Conservation (phyloP, 306 rosid species). For the Cucumis melo region DNA sequence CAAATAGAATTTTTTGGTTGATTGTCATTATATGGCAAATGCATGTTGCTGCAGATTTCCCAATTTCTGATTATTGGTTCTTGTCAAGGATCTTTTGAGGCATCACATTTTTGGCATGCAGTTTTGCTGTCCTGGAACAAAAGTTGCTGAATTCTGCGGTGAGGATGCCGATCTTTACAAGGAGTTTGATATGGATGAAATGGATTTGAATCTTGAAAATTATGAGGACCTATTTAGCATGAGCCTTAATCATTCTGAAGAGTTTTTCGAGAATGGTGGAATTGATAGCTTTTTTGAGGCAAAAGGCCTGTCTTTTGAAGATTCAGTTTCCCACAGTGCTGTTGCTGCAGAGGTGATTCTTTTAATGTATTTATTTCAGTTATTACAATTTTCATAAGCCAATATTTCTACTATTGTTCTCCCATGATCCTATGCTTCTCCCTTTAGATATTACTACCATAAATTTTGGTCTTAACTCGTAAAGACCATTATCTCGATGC, state of each 20-base stretch:
- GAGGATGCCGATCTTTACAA: conserved; percentile 38
- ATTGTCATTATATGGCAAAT: neutral
- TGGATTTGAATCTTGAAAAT: conserved; percentile 82
- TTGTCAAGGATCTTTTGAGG: conserved; percentile 18
- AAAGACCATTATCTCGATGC: neutral
- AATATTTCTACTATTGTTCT: neutral
- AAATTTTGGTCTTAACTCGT: neutral
- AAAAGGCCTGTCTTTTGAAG: conserved; percentile 52
- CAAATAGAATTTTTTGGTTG: neutral
- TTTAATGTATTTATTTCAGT: neutral
- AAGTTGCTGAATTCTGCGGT: conserved; percentile 27
- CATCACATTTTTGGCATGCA: conserved; percentile 29
- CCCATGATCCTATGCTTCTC: neutral
- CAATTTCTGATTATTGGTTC: neutral
- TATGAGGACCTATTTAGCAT: conserved; percentile 75
- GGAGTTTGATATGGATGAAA: conserved; percentile 73
- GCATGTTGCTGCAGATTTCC: conserved; percentile 10
- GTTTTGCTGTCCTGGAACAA: conserved; percentile 47
- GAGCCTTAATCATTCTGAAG: conserved; percentile 68
- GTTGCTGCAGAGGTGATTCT: conserved; percentile 66
- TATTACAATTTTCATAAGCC: neutral
- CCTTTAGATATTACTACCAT: neutral
- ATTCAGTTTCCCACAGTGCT: conserved; percentile 51
- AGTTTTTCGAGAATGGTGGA: conserved; percentile 79
- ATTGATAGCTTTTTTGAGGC: conserved; percentile 69